Percentiles rank a stretch among this genome's conserved stretches.
phyloP scores from a whole-genome alignment of 192 early-diverging fungal genomes.

The Podila epicladia region DNA sequence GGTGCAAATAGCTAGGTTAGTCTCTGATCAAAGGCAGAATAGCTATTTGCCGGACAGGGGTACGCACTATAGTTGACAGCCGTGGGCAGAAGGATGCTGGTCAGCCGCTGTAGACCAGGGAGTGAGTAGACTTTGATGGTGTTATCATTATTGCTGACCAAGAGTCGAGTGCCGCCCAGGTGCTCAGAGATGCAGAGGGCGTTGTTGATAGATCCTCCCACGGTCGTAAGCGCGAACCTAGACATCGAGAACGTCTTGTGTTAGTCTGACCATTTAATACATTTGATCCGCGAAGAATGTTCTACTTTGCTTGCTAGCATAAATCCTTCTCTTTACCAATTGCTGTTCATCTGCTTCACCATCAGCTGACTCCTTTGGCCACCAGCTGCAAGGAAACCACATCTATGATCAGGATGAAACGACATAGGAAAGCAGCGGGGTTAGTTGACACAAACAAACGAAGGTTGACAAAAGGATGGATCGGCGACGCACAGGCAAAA shows the following conservation, averaged over 20 bases:
- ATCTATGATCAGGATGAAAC: slow-evolving; percentile 44
- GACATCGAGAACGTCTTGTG: neutral
- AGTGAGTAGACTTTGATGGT: slow-evolving; percentile 91
- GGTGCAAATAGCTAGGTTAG: neutral
- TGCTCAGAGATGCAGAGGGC: slow-evolving; percentile 75
- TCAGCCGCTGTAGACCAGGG: slow-evolving; percentile 78
- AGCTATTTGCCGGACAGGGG: neutral
- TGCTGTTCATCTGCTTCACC: slow-evolving; percentile 69
- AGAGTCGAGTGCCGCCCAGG: slow-evolving; percentile 68
- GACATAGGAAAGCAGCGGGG: neutral
- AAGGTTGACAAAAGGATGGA: neutral
- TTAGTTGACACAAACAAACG: no score
- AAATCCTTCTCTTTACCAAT: slow-evolving; percentile 56
- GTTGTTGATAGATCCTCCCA: slow-evolving; percentile 81
- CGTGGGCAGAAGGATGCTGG: slow-evolving; percentile 83
- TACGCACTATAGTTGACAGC: slow-evolving; percentile 84
- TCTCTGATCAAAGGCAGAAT: neutral
- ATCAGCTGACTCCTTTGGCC: slow-evolving; percentile 91
- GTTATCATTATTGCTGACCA: slow-evolving; percentile 95
- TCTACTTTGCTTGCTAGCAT: neutral
- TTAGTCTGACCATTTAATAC: no score
- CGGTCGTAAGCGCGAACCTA: slow-evolving; percentile 38
- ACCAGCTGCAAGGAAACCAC: slow-evolving; percentile 89
- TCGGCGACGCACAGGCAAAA: no score
- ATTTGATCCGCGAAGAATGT: neutral